Percentiles rank a stretch among this genome's conserved stretches.
Conservation (phyloP, 2,329 filamentous ascomycete species). For the Botrytis deweyae region DNA sequence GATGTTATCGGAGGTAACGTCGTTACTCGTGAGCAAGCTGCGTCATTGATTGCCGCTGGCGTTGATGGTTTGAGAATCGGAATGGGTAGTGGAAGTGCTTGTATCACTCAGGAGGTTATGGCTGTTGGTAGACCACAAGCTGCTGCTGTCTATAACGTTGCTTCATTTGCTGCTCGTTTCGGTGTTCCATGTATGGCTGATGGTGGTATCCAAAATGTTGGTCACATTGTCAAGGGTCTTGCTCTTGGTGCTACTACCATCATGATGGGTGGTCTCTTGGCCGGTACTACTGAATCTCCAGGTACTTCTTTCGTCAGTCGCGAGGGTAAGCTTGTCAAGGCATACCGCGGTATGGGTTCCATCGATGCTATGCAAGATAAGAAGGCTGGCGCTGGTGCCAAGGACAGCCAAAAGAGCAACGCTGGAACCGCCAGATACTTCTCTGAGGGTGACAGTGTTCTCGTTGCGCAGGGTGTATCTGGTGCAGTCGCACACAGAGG, state of each 20-base stretch:
- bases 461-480: slow-evolving; percentile 95
- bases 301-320: slow-evolving; percentile 95
- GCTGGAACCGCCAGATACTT: slow-evolving; percentile 98
- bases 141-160: slow-evolving; percentile 86
- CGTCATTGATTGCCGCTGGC: slow-evolving; percentile 85
- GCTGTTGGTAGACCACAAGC: slow-evolving; percentile 96
- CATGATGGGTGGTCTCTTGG: slow-evolving; percentile 99
- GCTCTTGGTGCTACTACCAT: slow-evolving; percentile 90
- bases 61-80: slow-evolving; percentile 96
- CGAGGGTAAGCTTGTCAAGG: slow-evolving; percentile 97
- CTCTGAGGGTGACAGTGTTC: slow-evolving; percentile 89
- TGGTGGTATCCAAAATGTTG: slow-evolving; percentile 96
- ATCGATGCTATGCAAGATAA: slow-evolving; percentile 99
- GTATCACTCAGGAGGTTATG: slow-evolving; percentile 99
- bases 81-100: slow-evolving; percentile 97
- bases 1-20: slow-evolving; percentile 99
- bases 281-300: slow-evolving; percentile 95
- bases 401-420: slow-evolving; percentile 77
- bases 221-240: slow-evolving; percentile 98
- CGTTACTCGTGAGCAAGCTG: slow-evolving; percentile 95
- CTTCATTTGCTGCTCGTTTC: slow-evolving; percentile 84
- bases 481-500: slow-evolving; percentile 79
- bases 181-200: slow-evolving; percentile 98
- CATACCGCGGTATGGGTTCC: slow-evolving; percentile 97
- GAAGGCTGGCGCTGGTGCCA: slow-evolving; percentile 81